Conservation (phyloP, 1,284 basidiomycete genomes). For the Microbotryum scabiosae region DNA sequence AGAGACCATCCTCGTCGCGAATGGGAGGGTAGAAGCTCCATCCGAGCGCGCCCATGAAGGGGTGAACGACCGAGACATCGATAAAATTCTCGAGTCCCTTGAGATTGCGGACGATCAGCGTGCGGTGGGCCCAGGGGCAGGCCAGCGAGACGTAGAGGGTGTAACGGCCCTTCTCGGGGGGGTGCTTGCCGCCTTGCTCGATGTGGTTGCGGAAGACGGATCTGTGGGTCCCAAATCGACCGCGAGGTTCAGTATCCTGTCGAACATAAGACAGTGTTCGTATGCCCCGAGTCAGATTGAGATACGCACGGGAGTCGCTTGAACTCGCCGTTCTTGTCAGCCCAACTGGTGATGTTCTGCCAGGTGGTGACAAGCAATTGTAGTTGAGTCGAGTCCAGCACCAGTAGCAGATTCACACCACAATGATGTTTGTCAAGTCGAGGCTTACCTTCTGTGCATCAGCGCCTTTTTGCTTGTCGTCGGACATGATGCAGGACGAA, state of each 20-base stretch:
- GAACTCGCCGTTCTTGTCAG: constrained; percentile 66
- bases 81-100: constrained; percentile 84
- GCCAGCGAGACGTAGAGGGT: constrained; percentile 82
- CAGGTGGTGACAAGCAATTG: too few relatives aligned
- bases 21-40: constrained; percentile 30
- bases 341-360: constrained; percentile 57
- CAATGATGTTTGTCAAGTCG: too few relatives aligned
- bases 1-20: constrained; percentile 24
- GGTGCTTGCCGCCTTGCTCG: constrained; percentile 54
- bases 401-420: too few relatives aligned
- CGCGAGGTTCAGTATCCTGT: too few relatives aligned
- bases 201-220: constrained; percentile 46
- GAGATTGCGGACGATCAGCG: constrained; percentile 77
- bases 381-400: too few relatives aligned
- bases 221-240: too few relatives aligned
- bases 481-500: too few relatives aligned
- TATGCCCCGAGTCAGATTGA: constrained; percentile 69
- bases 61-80: constrained; percentile 70
- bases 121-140: constrained; percentile 54
- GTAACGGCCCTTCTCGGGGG: constrained; percentile 79
- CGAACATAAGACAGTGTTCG: too few relatives aligned
- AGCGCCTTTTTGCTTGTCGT: too few relatives aligned
- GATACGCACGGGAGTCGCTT: constrained; percentile 51
- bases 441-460: too few relatives aligned
- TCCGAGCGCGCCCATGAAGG: constrained; percentile 57